Percentiles rank a stretch among this genome's conserved stretches.
Conservation (phyloP, 2,329 filamentous ascomycete species). For the Pseudogymnoascus sp. region DNA sequence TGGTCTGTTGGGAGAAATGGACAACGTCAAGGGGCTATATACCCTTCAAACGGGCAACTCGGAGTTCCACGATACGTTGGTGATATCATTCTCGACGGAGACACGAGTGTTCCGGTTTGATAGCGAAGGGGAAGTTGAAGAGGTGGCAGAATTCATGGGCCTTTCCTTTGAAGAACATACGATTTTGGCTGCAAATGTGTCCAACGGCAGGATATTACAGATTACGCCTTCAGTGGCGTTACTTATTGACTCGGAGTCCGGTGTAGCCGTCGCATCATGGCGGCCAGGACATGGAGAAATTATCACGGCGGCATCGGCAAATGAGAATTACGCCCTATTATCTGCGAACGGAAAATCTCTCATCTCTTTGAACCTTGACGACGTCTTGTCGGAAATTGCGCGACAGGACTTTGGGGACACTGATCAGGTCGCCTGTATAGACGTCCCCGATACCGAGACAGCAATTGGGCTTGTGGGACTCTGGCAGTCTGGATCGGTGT, state of each 20-base stretch:
- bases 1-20: constrained; percentile 73
- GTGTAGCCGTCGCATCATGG: constrained; percentile 54
- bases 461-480: constrained; percentile 72
- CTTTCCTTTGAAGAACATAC: constrained; percentile 65
- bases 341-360: constrained; percentile 70
- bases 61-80: constrained; percentile 57
- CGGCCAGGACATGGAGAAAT: constrained; percentile 38
- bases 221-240: constrained; percentile 60
- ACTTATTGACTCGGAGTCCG: constrained; percentile 54
- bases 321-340: constrained; percentile 61
- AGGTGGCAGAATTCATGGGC: constrained; percentile 69
- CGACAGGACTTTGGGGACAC: constrained; percentile 55
- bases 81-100: constrained; percentile 76
- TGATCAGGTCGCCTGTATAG: constrained; percentile 80
- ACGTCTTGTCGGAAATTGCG: constrained; percentile 50
- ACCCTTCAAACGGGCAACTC: constrained; percentile 47
- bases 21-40: constrained; percentile 67
- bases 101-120: constrained; percentile 78
- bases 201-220: constrained; percentile 61
- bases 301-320: constrained; percentile 75
- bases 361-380: constrained; percentile 57
- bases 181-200: constrained; percentile 60
- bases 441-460: constrained; percentile 57
- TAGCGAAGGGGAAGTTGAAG: constrained; percentile 70
- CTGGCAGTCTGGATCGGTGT: constrained; percentile 76